phyloP scores from a whole-genome alignment of 2,329 filamentous ascomycete genomes.

The Apiospora kogelbergensis region DNA sequence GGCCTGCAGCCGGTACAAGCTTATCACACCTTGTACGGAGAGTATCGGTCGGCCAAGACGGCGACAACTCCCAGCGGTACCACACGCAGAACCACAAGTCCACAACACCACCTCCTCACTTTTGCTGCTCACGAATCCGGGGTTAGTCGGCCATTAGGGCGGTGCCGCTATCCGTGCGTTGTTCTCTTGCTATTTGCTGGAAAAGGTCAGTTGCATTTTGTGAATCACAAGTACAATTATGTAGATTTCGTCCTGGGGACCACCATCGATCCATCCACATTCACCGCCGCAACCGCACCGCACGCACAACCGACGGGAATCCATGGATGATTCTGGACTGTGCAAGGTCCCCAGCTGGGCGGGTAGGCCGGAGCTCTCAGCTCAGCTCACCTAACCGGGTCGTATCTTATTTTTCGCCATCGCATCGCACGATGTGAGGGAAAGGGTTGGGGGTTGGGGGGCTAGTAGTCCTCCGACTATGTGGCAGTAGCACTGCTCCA shows the following conservation, averaged over 20 bases:
- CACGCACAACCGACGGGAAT: not conserved
- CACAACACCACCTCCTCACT: constrained; percentile 2
- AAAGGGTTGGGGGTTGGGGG: not conserved
- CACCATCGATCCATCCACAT: not conserved
- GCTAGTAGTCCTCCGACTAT: not conserved
- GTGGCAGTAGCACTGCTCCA: not conserved
- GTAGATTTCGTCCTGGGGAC: not conserved
- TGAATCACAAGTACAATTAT: not conserved
- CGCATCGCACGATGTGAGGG: not conserved
- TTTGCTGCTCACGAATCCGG: not conserved
- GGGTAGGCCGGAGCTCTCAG: not conserved
- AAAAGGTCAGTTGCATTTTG: not conserved
- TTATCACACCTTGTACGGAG: constrained; percentile 3
- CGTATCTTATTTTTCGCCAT: not conserved
- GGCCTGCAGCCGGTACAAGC: not conserved
- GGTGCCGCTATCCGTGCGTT: not conserved
- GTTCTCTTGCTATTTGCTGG: not conserved
- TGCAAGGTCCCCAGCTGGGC: not conserved
- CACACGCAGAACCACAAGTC: not conserved
- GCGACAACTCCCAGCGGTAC: not conserved
- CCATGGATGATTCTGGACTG: not conserved
- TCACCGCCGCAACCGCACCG: not conserved
- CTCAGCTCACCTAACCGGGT: not conserved
- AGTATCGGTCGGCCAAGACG: not conserved
- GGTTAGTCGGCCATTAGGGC: not conserved